These are phyloP conservation scores for Agaricus sinodeliciosus DNA, from an alignment of 768 basidiomycete genomes.

Conservation along the genomic window DNA sequence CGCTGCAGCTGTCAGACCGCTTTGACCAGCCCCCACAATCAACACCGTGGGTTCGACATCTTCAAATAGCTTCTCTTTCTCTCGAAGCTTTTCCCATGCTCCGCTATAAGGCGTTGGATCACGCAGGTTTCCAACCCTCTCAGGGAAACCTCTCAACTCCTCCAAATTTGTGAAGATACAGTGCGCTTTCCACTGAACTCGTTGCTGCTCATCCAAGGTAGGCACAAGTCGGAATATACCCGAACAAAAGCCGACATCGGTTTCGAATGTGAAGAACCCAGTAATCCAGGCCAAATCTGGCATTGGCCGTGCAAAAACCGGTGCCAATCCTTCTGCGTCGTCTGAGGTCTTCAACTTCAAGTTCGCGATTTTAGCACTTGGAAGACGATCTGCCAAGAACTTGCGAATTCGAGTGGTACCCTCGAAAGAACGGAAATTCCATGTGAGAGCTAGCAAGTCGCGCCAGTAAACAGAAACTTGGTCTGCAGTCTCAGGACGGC, in stretches of 20 bases:
- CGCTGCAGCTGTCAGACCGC: slow-evolving; percentile 55
- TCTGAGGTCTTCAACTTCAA: slow-evolving; percentile 22
- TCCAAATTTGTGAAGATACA: slow-evolving; percentile 45
- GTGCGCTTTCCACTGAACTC: slow-evolving; percentile 42
- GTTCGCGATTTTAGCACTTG: slow-evolving; percentile 19
- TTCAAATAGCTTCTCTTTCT: slow-evolving; percentile 34
- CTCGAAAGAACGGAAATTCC: slow-evolving; percentile 45
- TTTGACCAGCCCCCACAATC: slow-evolving; percentile 57
- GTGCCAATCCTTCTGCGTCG: slow-evolving; percentile 12
- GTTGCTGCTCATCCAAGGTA: not conserved
- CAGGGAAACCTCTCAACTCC: slow-evolving; percentile 37
- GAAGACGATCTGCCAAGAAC: slow-evolving; percentile 34
- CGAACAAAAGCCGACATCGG: slow-evolving; percentile 32
- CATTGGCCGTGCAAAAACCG: slow-evolving; percentile 24
- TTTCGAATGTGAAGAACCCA: slow-evolving; percentile 41
- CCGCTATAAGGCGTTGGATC: slow-evolving; percentile 18
- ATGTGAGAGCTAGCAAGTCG: slow-evolving; percentile 46
- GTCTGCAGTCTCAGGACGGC: slow-evolving; percentile 14
- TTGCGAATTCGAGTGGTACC: slow-evolving; percentile 27
- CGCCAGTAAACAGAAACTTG: slow-evolving; percentile 34
- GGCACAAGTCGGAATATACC: slow-evolving; percentile 45
- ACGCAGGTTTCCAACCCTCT: slow-evolving; percentile 35
- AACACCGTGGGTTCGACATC: slow-evolving; percentile 44
- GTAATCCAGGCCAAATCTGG: slow-evolving; percentile 43
- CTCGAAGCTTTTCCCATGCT: slow-evolving; percentile 38